Conservation (phyloP, 306 rosid species). For the Pueraria montana region DNA sequence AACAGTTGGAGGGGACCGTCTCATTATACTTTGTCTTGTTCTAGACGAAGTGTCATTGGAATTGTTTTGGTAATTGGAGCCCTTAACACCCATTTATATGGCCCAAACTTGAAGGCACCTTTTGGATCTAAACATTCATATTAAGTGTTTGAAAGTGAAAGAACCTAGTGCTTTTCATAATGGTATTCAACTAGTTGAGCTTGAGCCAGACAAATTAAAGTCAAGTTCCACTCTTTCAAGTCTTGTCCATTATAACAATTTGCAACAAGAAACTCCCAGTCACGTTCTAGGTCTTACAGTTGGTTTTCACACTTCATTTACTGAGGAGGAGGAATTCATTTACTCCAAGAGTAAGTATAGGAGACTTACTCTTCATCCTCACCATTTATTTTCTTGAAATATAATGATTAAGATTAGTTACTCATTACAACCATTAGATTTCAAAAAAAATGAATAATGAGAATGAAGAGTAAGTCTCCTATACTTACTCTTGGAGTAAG, state of each 20-base stretch:
- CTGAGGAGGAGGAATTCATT: too few species aligned
- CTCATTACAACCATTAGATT: too few species aligned
- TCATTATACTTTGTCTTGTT: conserved; percentile 42
- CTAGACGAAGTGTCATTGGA: conserved; percentile 49
- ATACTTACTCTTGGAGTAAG: too few species aligned
- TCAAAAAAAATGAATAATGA: too few species aligned
- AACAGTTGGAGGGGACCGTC: conserved; percentile 62
- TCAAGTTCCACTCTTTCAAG: conserved; percentile 8
- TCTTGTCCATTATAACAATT: conserved; percentile 26
- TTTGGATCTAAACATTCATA: conserved; percentile 59
- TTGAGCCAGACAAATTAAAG: neutral
- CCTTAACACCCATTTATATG: conserved; percentile 21
- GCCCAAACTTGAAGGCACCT: conserved; percentile 56
- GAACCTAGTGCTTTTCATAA: conserved; percentile 20
- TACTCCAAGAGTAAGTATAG: too few species aligned
- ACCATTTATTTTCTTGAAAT: too few species aligned
- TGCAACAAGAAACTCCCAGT: neutral
- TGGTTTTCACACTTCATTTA: neutral
- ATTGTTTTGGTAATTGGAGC: conserved; percentile 60
- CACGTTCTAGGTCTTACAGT: neutral
- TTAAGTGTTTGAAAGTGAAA: conserved; percentile 44
- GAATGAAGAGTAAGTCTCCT: too few species aligned
- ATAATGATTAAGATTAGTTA: too few species aligned
- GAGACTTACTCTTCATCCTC: too few species aligned
- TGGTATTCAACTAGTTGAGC: conserved; percentile 20